These are phyloP conservation scores for Candida boidinii DNA, from an alignment of 805 yeast species.

Conservation along the genomic window DNA sequence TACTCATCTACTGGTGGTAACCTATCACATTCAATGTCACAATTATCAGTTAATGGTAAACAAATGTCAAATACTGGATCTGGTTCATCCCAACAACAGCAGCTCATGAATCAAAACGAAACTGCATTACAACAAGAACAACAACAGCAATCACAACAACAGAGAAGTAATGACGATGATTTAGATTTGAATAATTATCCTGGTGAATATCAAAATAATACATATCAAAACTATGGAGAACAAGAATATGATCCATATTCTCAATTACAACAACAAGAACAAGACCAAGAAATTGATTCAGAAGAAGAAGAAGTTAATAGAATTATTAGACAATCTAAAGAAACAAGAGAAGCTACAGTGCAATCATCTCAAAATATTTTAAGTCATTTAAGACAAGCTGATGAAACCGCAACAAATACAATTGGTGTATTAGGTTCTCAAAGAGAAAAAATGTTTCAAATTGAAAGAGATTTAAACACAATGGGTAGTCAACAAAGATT, in stretches of 20 bases:
- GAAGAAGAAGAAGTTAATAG: slow-evolving; percentile 83
- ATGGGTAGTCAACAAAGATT: slow-evolving; percentile 76
- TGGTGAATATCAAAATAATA: slow-evolving; percentile 4
- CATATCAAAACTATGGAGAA: not conserved
- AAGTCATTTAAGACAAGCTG: slow-evolving; percentile 62
- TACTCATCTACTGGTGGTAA: too few species aligned
- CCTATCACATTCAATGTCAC: too few species aligned
- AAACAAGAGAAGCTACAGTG: slow-evolving; percentile 60
- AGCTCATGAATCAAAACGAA: too few species aligned
- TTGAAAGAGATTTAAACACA: slow-evolving; percentile 68
- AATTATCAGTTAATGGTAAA: not conserved
- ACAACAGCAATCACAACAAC: slow-evolving; percentile 5
- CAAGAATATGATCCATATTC: slow-evolving; percentile 17
- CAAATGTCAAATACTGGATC: slow-evolving; percentile 3
- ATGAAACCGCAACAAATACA: slow-evolving; percentile 69
- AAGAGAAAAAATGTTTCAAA: slow-evolving; percentile 71
- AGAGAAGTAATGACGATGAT: slow-evolving; percentile 6
- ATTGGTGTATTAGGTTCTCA: slow-evolving; percentile 93
- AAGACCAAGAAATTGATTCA: slow-evolving; percentile 61
- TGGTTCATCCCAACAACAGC: slow-evolving; percentile 7
- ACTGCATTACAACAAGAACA: slow-evolving; percentile 6
- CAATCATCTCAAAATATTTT: slow-evolving; percentile 81
- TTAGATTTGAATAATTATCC: slow-evolving; percentile 22
- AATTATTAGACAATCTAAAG: slow-evolving; percentile 71
- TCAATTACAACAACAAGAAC: slow-evolving; percentile 19